phyloP scores from a whole-genome alignment of 768 basidiomycete species.

The Mrakia blollopis region DNA sequence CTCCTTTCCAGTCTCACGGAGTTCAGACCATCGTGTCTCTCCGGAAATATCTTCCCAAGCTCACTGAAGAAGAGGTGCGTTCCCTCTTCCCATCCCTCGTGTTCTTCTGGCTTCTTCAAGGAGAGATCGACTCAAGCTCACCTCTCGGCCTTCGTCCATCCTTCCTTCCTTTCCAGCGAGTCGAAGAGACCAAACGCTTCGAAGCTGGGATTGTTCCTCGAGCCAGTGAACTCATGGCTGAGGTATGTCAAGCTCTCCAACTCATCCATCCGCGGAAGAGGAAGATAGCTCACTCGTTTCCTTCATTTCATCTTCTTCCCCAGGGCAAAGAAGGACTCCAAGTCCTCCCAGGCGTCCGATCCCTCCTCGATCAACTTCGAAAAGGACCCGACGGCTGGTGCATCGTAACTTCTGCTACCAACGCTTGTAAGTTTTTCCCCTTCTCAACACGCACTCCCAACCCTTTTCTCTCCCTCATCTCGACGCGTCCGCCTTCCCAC shows the following conservation, averaged over 20 bases:
- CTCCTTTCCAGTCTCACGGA: slow-evolving; percentile 5
- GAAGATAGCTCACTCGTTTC: no score
- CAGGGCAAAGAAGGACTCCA: slow-evolving; percentile 17
- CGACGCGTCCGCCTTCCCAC: background rate
- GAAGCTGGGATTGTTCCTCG: slow-evolving; percentile 28
- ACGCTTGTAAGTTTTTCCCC: slow-evolving; percentile 1
- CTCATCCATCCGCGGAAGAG: no score
- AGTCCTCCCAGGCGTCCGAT: slow-evolving; percentile 24
- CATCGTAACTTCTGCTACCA: slow-evolving; percentile 27
- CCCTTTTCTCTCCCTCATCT: background rate
- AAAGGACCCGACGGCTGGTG: slow-evolving; percentile 11
- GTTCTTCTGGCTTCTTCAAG: background rate
- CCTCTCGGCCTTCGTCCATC: no score
- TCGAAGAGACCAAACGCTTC: slow-evolving; percentile 20
- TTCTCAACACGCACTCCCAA: background rate
- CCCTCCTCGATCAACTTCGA: slow-evolving; percentile 19
- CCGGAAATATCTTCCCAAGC: slow-evolving; percentile 22
- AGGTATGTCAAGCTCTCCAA: no score
- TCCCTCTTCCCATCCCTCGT: background rate
- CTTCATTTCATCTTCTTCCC: background rate
- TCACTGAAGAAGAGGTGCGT: slow-evolving; percentile 18
- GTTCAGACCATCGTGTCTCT: slow-evolving; percentile 26
- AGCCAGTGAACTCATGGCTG: background rate
- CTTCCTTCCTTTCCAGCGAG: background rate
- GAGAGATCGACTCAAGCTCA: background rate